A percentile compares a stretch with the other conserved stretches of the same genome.
phyloP scores from a whole-genome alignment of 371 early-diverging fungal species.

The Blyttiomyces sp. region DNA sequence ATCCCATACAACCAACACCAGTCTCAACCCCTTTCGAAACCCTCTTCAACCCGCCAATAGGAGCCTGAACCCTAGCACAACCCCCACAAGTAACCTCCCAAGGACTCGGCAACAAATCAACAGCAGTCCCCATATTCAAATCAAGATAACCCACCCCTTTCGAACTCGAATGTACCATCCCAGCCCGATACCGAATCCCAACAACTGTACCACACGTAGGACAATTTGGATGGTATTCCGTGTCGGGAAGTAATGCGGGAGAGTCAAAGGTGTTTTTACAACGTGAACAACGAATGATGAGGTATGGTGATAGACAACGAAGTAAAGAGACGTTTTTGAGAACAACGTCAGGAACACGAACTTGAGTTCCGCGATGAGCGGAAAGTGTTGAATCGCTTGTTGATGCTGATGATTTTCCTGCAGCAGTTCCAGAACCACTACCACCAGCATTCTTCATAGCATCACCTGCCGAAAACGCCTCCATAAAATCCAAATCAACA shows the following conservation, averaged over 20 bases:
- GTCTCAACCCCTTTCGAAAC: conserved; percentile 14
- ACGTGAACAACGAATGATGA: conserved; percentile 67
- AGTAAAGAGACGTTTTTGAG: conserved; percentile 64
- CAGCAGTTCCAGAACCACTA: not conserved
- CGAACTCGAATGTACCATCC: conserved; percentile 18
- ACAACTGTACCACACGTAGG: conserved; percentile 33
- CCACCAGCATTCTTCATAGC: too few species aligned
- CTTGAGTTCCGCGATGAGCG: conserved; percentile 59
- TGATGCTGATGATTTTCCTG: not conserved
- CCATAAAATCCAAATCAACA: not conserved
- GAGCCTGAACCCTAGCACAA: conserved; percentile 24
- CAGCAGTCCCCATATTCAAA: conserved; percentile 59
- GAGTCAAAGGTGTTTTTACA: conserved; percentile 54
- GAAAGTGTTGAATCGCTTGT: not conserved
- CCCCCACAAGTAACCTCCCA: conserved; percentile 63
- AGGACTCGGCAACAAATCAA: conserved; percentile 64
- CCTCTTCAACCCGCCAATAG: conserved; percentile 16
- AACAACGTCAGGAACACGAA: conserved; percentile 57
- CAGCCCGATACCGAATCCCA: conserved; percentile 13
- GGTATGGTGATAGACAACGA: conserved; percentile 54
- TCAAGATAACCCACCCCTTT: conserved; percentile 70
- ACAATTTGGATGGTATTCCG: conserved; percentile 56
- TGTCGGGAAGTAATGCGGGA: conserved; percentile 6
- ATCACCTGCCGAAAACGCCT: too few species aligned
- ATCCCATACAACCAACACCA: conserved; percentile 16